Conservation (phyloP, 768 basidiomycete species). For the Boletus rex-veris region DNA sequence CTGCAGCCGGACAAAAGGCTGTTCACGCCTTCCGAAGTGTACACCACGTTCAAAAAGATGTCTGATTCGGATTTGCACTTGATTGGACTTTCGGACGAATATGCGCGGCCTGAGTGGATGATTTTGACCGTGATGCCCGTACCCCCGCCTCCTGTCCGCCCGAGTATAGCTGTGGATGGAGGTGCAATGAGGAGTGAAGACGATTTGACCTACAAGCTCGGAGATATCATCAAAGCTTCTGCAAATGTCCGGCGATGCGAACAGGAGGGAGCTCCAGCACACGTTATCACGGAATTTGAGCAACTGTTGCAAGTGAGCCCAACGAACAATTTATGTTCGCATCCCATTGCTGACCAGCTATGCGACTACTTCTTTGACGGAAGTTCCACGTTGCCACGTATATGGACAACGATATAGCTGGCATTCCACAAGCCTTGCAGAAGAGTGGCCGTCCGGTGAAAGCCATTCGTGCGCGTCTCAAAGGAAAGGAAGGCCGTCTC, state of each 20-base stretch:
- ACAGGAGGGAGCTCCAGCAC: conserved; percentile 94
- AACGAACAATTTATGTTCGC: not conserved
- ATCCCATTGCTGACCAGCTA: not conserved
- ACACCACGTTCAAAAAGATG: conserved; percentile 95
- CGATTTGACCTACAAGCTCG: conserved; percentile 96
- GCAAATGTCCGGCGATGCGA: conserved; percentile 89
- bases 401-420: conserved; percentile 99
- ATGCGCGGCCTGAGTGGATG: conserved; percentile 99
- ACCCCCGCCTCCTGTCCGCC: conserved; percentile 96
- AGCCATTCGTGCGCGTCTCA: conserved; percentile 94
- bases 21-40: conserved; percentile 84
- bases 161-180: conserved; percentile 95
- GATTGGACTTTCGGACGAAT: conserved; percentile 91
- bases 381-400: conserved; percentile 99
- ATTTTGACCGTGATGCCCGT: conserved; percentile 97
- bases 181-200: conserved; percentile 97
- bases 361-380: not conserved
- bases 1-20: conserved; percentile 78
- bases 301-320: conserved; percentile 85
- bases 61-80: conserved; percentile 82
- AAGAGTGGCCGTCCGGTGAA: conserved; percentile 98
- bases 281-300: conserved; percentile 94
- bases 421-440: conserved; percentile 94
- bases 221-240: conserved; percentile 94
- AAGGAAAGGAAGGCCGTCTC: conserved; percentile 97